Evolutionary conservation across 306 rosid genomes (phyloP).

Genomic region (Vigna trinervia): DNA sequence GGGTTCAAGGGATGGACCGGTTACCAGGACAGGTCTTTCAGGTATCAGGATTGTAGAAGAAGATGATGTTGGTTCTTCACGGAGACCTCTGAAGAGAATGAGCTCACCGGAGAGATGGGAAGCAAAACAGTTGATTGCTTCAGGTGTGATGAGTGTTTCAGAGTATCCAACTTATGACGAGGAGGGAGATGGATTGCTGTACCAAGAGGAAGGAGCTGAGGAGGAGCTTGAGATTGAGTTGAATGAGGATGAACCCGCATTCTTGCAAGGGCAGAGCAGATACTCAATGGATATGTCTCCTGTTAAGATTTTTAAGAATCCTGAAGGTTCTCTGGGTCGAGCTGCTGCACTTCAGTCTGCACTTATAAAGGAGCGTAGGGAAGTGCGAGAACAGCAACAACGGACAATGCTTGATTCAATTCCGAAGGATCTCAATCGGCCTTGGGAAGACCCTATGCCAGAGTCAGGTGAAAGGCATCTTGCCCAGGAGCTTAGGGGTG

Average conservation of each 20-base stretch:
- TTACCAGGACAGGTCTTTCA: conserved; percentile 77
- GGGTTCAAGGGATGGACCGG: conserved; percentile 67
- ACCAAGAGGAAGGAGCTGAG: conserved; percentile 87
- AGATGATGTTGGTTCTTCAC: conserved; percentile 55
- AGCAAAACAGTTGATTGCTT: conserved; percentile 85
- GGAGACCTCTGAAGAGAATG: conserved; percentile 90
- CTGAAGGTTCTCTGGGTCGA: conserved; percentile 86
- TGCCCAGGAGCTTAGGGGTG: conserved; percentile 93
- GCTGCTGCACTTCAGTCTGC: conserved; percentile 96
- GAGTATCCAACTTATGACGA: conserved; percentile 88
- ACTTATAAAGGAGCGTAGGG: conserved; percentile 90
- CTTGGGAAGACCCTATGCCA: conserved; percentile 97
- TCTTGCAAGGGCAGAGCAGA: conserved; percentile 86
- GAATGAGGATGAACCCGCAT: conserved; percentile 89
- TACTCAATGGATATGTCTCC: conserved; percentile 90
- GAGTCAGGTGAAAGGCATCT: conserved; percentile 90
- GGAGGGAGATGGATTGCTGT: conserved; percentile 78
- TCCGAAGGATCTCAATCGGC: conserved; percentile 96
- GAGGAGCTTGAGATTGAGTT: conserved; percentile 92
- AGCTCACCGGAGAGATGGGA: conserved; percentile 96
- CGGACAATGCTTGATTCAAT: conserved; percentile 90
- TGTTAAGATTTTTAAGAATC: conserved; percentile 89
- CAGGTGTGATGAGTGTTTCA: conserved; percentile 70
- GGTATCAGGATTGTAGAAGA: conserved; percentile 89
- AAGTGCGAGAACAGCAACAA: conserved; percentile 88